Base-by-base conservation (phyloP, 768 basidiomycete genomes). In the Pleurotus ostreatus region DNA sequence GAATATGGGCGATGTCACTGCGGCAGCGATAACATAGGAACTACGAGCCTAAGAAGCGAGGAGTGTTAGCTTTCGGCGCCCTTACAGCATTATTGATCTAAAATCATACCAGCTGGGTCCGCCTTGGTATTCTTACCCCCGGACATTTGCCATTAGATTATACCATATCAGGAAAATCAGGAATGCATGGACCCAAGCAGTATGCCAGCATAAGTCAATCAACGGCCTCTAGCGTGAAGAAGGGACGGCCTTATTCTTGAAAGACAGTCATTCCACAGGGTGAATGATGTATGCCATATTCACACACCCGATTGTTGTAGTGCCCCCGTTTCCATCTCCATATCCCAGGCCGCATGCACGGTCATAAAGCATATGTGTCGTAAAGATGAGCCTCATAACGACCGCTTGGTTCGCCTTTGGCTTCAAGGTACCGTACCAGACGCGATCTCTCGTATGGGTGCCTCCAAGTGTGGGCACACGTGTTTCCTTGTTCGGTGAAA, bases 21-120 rank as follows among this genome's bases (percentile, higher is more conserved):
- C 51, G 51, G 51, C 5, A 16, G 51, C 51, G 51, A 53, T 53
- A 53, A 53, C 51, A 41, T 53, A 53, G 41, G 51, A 53, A 53
- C 51, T 53, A n/a, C 34, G 37, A 53, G 41, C 51, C 51, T 53
- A 39, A 53, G 51, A 53, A 51, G 51, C 49, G 49, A 51, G 34
- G 37, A 52, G 51, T 39, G 26, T 53, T 53, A 53, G 51, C 51
- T 53, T 41, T 43, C 51, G 51, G 51, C 51, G 51, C 51, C 51
- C 37, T 53, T 53, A 53, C 51, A 53, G 51, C 51, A 53, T 53
- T 34, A 22, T 25, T 53, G 51, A 43, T 53, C 39, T 39, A 41
- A 43, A 18, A 53, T 53, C 51, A 53, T 53, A 53, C 51, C 51
- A 25, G 48, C 43, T 22, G 51, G 51, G 51, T 40, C 41, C 20